Evolutionary conservation across 208 protist species (phyloP).

Genomic region (Acanthamoeba lugdunensis): DNA sequence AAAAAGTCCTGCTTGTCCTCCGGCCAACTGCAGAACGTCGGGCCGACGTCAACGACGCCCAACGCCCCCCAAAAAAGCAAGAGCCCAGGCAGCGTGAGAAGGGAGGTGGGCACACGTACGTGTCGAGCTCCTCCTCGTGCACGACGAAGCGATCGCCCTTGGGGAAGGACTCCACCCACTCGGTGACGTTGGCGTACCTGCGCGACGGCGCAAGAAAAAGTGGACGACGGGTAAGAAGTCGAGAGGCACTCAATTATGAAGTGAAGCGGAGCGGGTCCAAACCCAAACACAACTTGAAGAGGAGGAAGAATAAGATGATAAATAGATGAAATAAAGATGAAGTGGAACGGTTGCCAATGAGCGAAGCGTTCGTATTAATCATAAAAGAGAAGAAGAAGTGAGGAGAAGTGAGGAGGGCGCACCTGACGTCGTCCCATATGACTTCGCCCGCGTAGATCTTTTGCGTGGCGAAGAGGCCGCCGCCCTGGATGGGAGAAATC

Average conservation of each 20-base stretch:
- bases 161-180: slow-evolving; percentile 40
- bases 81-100: neutral
- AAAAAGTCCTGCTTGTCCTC: slow-evolving; percentile 40
- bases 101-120: neutral
- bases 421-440: slow-evolving; percentile 66
- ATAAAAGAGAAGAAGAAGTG: neutral
- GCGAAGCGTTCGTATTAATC: neutral
- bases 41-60: neutral
- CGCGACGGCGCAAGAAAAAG: neutral
- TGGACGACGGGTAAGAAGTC: neutral
- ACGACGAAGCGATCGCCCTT: slow-evolving; percentile 65
- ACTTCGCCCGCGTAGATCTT: slow-evolving; percentile 65
- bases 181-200: slow-evolving; percentile 58
- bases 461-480: slow-evolving; percentile 58
- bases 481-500: slow-evolving; percentile 71
- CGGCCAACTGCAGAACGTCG: slow-evolving; percentile 6
- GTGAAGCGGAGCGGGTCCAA: neutral
- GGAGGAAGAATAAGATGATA: too few relatives aligned
- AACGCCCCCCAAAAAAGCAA: neutral
- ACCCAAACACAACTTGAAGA: too few relatives aligned
- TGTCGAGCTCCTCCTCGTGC: slow-evolving; percentile 56
- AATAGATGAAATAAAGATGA: neutral
- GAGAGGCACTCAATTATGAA: neutral
- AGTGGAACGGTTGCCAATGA: too few relatives aligned
- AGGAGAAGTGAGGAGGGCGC: neutral